These are phyloP conservation scores for Phytophthora ohioensis DNA, from an alignment of 352 stramenopile species.

Conservation along the genomic window DNA sequence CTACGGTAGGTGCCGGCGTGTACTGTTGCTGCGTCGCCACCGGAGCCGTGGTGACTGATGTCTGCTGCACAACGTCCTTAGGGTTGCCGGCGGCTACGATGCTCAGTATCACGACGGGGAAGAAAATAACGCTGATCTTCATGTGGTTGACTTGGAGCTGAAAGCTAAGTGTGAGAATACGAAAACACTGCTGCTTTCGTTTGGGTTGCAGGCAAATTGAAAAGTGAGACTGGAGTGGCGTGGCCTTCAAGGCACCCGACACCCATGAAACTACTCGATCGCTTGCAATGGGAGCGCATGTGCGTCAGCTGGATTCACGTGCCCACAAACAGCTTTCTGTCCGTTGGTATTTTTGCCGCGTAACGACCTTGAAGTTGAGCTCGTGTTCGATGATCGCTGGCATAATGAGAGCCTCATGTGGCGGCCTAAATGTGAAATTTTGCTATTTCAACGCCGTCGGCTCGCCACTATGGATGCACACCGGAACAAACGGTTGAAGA, in stretches of 20 bases:
- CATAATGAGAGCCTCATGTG: conserved; percentile 3
- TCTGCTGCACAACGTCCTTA: conserved; percentile 9
- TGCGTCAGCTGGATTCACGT: conserved; percentile 20
- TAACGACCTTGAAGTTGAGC: not conserved
- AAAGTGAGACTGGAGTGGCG: conserved; percentile 16
- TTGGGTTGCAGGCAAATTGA: conserved; percentile 28
- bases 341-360: conserved; percentile 14
- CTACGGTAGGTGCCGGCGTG: conserved; percentile 4
- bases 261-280: conserved; percentile 2
- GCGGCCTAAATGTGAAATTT: conserved; percentile 17
- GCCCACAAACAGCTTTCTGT: conserved; percentile 13
- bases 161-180: conserved; percentile 1
- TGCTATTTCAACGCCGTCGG: not conserved
- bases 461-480: conserved; percentile 4
- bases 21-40: not conserved
- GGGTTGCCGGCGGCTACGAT: conserved; percentile 14
- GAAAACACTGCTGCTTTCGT: conserved; percentile 25
- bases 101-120: conserved; percentile 17
- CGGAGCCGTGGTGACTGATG: conserved; percentile 2
- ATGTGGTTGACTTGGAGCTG: not conserved
- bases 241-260: not conserved
- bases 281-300: not conserved
- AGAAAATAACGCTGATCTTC: conserved; percentile 25
- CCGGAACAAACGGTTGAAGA: no score
- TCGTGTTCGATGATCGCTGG: conserved; percentile 4